Evolutionary conservation across 75 land plant genomes (phyloP).

Genomic region (Pinus albicaulis): DNA sequence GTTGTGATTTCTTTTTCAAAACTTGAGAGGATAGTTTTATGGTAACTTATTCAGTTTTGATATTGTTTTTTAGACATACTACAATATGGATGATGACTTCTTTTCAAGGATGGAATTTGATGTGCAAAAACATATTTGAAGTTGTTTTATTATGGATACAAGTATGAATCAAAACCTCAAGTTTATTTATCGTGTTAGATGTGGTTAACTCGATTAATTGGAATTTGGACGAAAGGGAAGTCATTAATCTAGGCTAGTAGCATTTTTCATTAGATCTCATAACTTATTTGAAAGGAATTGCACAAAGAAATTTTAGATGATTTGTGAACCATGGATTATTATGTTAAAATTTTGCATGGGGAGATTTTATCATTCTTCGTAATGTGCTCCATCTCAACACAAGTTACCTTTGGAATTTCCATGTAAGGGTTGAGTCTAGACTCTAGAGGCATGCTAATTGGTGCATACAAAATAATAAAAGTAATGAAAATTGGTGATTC

Average conservation of each 20-base stretch:
- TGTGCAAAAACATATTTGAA: not conserved
- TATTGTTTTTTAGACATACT: not conserved
- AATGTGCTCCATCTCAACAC: not conserved
- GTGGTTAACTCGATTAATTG: not conserved
- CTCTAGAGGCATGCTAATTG: not conserved
- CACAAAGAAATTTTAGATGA: not conserved
- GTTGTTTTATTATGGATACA: not conserved
- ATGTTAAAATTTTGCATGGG: not conserved
- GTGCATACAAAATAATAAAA: not conserved
- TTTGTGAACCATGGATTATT: not conserved
- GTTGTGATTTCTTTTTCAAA: not conserved
- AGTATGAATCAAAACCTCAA: not conserved
- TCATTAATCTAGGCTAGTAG: not conserved
- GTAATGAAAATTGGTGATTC: not conserved
- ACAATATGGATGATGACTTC: not conserved
- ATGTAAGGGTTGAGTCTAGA: not conserved
- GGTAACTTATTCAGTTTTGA: not conserved
- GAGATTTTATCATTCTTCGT: too few relatives aligned
- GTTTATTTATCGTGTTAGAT: not conserved
- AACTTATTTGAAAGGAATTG: not conserved
- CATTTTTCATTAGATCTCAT: not conserved
- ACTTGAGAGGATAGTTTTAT: not conserved
- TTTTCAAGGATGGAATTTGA: not conserved
- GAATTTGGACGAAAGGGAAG: not conserved
- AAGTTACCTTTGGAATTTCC: not conserved